Percentiles rank a stretch among this genome's conserved stretches.
phyloP scores from a whole-genome alignment of 2,329 filamentous ascomycete genomes.

The Escovopsis sp. region DNA sequence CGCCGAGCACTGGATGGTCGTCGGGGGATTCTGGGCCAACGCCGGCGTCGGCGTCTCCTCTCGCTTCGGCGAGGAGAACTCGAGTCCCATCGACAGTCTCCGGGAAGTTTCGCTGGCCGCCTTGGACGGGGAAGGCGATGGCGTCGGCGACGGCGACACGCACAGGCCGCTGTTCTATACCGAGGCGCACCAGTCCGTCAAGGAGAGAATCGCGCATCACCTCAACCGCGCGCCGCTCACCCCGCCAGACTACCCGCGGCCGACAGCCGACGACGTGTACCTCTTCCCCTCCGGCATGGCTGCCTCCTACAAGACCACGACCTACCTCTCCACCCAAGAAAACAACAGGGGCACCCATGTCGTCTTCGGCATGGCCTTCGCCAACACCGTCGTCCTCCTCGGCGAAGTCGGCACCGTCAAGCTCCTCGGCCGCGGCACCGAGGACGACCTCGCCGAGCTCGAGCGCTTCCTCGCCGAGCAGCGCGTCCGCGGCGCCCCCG shows the following conservation, averaged over 20 bases:
- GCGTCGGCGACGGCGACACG: too few relatives aligned
- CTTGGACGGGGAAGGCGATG: too few relatives aligned
- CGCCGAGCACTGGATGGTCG: slow-evolving; percentile 12
- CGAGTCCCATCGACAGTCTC: slow-evolving; percentile 15
- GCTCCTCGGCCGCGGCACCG: slow-evolving; percentile 25
- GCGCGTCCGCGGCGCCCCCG: slow-evolving; percentile 16
- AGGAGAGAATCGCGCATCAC: not conserved
- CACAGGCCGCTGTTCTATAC: not conserved
- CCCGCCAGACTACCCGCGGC: slow-evolving; percentile 11
- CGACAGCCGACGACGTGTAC: slow-evolving; percentile 24
- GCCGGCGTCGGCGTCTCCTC: slow-evolving; percentile 23
- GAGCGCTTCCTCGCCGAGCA: slow-evolving; percentile 22
- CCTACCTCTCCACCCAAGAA: slow-evolving; percentile 15
- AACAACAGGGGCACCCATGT: slow-evolving; percentile 14
- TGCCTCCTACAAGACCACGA: slow-evolving; percentile 25
- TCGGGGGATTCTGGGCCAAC: slow-evolving; percentile 24
- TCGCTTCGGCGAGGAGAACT: slow-evolving; percentile 21
- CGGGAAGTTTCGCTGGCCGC: too few relatives aligned
- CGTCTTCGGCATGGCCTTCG: slow-evolving; percentile 30
- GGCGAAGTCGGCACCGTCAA: slow-evolving; percentile 25
- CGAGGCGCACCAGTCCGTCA: not conserved
- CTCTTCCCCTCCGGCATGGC: slow-evolving; percentile 34
- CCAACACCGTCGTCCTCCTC: slow-evolving; percentile 24
- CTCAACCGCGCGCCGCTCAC: not conserved
- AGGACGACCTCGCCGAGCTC: slow-evolving; percentile 21